These are phyloP conservation scores for Calonectria hongkongensis DNA, from an alignment of 2,329 filamentous ascomycete species.

Conservation along the genomic window DNA sequence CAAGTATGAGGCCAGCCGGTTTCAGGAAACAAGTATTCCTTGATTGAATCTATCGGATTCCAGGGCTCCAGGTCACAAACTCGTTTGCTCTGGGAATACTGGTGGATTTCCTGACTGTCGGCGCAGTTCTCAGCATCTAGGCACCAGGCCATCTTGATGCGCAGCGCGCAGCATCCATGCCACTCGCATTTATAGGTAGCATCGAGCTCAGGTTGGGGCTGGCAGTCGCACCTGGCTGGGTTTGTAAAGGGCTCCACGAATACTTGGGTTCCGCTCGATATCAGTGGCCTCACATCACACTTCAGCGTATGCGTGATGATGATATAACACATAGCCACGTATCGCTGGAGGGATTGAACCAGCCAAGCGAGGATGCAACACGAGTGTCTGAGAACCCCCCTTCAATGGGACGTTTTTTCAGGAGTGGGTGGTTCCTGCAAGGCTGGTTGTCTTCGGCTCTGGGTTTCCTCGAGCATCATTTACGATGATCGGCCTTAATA, in stretches of 20 bases:
- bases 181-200: constrained; percentile 46
- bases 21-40: neutral
- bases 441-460: neutral
- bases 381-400: neutral
- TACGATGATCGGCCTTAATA: neutral
- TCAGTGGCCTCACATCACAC: constrained; percentile 56
- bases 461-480: neutral
- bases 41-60: neutral
- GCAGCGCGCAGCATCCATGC: constrained; percentile 55
- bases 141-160: constrained; percentile 44
- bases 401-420: neutral
- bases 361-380: neutral
- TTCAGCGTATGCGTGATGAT: constrained; percentile 53
- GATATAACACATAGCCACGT: constrained; percentile 52
- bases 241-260: constrained; percentile 52
- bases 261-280: constrained; percentile 49
- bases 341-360: neutral
- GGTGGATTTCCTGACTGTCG: constrained; percentile 39
- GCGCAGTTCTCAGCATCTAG: constrained; percentile 36
- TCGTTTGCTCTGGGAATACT: constrained; percentile 43
- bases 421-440: neutral
- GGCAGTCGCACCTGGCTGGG: constrained; percentile 49
- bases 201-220: constrained; percentile 12
- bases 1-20: neutral
- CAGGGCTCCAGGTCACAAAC: neutral